Evolutionary conservation across 306 rosid species (phyloP), one percentile per base, ranked within the genome.

Genomic region (Lathyrus aphaca): DNA sequence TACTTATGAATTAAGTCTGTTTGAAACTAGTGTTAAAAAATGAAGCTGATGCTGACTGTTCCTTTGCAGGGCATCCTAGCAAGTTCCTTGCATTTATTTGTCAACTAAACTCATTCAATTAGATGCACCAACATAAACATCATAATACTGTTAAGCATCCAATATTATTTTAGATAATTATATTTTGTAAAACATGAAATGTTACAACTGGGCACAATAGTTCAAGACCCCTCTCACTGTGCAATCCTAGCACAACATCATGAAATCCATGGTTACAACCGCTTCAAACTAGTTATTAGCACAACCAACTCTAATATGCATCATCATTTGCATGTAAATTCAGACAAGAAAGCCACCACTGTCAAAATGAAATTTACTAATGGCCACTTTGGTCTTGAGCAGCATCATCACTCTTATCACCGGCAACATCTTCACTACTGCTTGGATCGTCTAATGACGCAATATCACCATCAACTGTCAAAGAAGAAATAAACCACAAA

Each of bases 401-500:
- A 64, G 73, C 66, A 10, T 78, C 66, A 10, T 78, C 64, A 19
- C 37, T 73, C 53, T 80, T 65, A 59, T 64, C 67, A 65, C 54
- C 32, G 10, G 45, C 64, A 70, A 40, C 83, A 17, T 84, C 89
- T 42, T 76, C 61, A 5, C 56, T 4, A 57, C 59, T 32, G 39
- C 69, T 74, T 21, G 77, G 77, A 43, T 82, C 86, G 68, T 89
- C 96, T 1, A 77, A 10, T 3, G 83, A 60, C 10, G 49, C 29
- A 44, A 42, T 12, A 29, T 30, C 58, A 11, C 71, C 74, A 40
- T 82, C 89, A 42, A 59, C 84, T 68, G 87, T 19, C 62, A 66
- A 23, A 68, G 68, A 43, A 15, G 56, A 64, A 59, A 45, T n/a
- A 68, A 27, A 40, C 49, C 29, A 57, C 73, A 78, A n/a, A 45